These are phyloP conservation scores for Herpetospermum pedunculosum DNA, from an alignment of 306 rosid species.

Conservation along the genomic window DNA sequence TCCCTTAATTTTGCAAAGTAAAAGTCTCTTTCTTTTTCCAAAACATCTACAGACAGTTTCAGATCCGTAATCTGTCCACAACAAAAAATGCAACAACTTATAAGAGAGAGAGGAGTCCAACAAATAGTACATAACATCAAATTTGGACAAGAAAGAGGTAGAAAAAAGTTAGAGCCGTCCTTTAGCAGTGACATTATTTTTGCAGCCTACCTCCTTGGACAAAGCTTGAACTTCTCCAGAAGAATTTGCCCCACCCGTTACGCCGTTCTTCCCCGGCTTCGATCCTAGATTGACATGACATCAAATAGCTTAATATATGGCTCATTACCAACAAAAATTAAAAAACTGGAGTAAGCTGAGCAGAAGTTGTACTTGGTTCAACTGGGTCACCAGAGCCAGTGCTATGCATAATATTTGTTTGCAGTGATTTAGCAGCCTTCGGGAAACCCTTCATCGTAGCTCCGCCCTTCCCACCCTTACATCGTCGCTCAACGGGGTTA, in stretches of 20 bases:
- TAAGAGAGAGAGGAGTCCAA: not conserved
- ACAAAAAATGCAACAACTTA: not conserved
- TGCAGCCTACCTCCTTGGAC: conserved; percentile 58
- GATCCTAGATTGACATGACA: conserved; percentile 31
- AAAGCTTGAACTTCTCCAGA: conserved; percentile 54
- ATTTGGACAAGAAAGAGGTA: not conserved
- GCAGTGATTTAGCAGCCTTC: conserved; percentile 63
- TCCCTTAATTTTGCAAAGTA: conserved; percentile 93
- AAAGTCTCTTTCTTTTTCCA: conserved; percentile 96
- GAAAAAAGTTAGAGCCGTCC: not conserved
- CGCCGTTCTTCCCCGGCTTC: conserved; percentile 46
- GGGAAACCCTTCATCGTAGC: conserved; percentile 34
- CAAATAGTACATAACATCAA: not conserved
- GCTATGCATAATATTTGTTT: conserved; percentile 32
- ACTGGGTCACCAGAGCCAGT: conserved; percentile 25
- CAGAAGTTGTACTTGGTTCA: conserved; percentile 18
- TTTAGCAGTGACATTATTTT: conserved; percentile 1
- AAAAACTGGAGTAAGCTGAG: conserved; percentile 10
- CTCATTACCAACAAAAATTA: not conserved
- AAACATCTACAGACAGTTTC: conserved; percentile 66
- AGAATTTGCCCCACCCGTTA: conserved; percentile 28
- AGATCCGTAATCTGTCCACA: conserved; percentile 62
- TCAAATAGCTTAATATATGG: conserved; percentile 11
- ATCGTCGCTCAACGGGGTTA: conserved; percentile 75
- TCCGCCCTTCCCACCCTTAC: conserved; percentile 58